Percentiles rank a stretch among this genome's conserved stretches.
phyloP scores from a whole-genome alignment of 192 early-diverging fungal species.

The Backusella sp. region DNA sequence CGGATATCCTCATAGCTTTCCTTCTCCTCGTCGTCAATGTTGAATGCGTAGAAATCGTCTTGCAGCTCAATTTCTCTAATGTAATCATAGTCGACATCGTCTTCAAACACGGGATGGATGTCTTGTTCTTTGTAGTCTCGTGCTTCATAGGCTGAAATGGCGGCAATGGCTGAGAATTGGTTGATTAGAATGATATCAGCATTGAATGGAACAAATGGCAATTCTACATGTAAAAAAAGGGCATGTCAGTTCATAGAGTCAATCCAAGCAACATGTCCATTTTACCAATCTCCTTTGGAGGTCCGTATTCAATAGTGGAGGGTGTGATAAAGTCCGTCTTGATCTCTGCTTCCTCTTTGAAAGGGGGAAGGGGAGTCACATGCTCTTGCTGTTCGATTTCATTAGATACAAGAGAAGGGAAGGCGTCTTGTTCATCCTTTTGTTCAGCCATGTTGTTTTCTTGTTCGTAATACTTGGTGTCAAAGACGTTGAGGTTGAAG shows the following conservation, averaged over 20 bases:
- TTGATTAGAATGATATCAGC: background rate
- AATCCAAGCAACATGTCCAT: too few species aligned
- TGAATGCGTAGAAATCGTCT: background rate
- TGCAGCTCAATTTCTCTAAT: background rate
- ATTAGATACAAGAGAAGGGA: background rate
- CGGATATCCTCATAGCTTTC: background rate
- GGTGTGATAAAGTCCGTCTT: background rate
- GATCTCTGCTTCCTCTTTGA: background rate
- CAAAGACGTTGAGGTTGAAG: background rate
- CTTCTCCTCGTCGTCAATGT: background rate
- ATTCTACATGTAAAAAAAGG: background rate
- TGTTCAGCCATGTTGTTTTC: background rate
- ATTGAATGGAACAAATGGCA: background rate
- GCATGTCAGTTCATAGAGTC: too few species aligned
- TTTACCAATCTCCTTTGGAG: conserved; percentile 9
- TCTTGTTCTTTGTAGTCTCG: background rate
- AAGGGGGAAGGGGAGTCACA: background rate
- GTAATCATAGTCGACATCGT: background rate
- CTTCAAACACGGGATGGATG: background rate
- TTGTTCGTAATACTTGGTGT: background rate
- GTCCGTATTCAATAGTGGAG: conserved; percentile 6
- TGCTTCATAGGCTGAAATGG: background rate
- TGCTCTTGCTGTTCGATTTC: background rate
- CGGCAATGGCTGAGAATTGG: background rate
- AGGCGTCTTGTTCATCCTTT: background rate